Conservation (phyloP, 768 basidiomycete genomes). For the Termitomyces bulborhizus region DNA sequence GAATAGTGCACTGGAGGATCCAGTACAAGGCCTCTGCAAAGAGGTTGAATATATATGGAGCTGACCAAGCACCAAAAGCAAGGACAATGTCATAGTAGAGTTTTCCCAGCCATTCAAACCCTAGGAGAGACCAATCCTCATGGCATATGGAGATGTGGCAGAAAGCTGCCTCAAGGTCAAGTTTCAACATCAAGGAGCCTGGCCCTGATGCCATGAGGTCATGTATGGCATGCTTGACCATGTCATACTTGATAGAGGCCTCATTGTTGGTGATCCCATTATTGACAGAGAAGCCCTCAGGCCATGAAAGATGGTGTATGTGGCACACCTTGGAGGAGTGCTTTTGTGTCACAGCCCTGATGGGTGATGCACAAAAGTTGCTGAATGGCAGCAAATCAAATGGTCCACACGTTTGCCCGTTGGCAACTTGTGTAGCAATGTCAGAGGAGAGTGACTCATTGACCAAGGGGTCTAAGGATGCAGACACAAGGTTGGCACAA, state of each 20-base stretch:
- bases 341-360: conserved; percentile 19
- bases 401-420: conserved; percentile 13
- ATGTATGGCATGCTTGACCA: conserved; percentile 17
- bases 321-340: conserved; percentile 17
- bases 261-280: conserved; percentile 24
- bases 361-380: conserved; percentile 18
- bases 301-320: conserved; percentile 21
- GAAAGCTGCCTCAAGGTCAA: conserved; percentile 31
- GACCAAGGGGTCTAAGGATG: conserved; percentile 14
- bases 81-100: conserved; percentile 26
- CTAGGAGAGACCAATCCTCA: conserved; percentile 25
- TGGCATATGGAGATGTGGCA: conserved; percentile 25
- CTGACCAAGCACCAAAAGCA: conserved; percentile 25
- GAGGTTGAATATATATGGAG: conserved; percentile 34
- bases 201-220: conserved; percentile 20
- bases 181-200: conserved; percentile 25
- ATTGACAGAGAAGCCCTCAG: conserved; percentile 20
- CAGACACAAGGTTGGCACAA: conserved; percentile 20
- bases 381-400: conserved; percentile 14
- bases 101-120: conserved; percentile 22
- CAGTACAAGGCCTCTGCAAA: conserved; percentile 34
- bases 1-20: conserved; percentile 30
- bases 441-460: conserved; percentile 3
- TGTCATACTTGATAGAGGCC: conserved; percentile 23
- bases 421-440: neutral